Base-by-base conservation (phyloP, 78 protist genomes). In the Creolimax fragrantissima region DNA sequence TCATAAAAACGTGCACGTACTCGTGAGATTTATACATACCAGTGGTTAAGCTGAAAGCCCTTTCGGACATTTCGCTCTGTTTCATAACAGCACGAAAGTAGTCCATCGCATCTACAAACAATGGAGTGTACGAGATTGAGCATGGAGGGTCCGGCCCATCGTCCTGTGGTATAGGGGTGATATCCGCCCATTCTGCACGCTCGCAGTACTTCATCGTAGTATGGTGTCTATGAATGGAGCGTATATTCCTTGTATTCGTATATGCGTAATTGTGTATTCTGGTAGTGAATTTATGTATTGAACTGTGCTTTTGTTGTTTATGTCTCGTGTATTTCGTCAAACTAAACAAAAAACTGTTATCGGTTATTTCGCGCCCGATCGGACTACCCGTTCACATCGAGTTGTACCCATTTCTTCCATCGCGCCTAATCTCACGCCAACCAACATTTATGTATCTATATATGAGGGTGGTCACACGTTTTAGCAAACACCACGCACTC, bases 61-160 rank as follows among this genome's bases (percentile, higher is more conserved):
- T n/a, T 35, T 89, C 43, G 4, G n/a, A 24, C 47, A 11, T 39
- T 42, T 43, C 84, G 43, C 37, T 41, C 89, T 93, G 43, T 67
- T 92, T 2, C 3, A 85, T 35, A 36, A 93, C 89, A 41, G 85
- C 89, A 44, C 92, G 35, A 47, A 91, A 91, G 37, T 91, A 91
- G 37, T 91, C 36, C 85, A 84, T 83, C 5, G 89, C 90, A 42
- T 91, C 92, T 3, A 91, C 5, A 42, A 42, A 90, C 58, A 41
- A 2, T 5, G 44, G 7, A 35, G 74, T 42, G 92, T 90, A 90
- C 41, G 45, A 5, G 6, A 90, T 90, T 24, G 83, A 39, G 58
- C 37, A 41, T 32, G 45, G 42, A 42, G 92, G 92, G 45, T 44
- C 0, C 24, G 92, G 92, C 2, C 92, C 92, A 7, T 90, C 92